These are phyloP conservation scores for Termitomyces sp. DNA, from an alignment of 768 basidiomycete species.

Conservation along the genomic window DNA sequence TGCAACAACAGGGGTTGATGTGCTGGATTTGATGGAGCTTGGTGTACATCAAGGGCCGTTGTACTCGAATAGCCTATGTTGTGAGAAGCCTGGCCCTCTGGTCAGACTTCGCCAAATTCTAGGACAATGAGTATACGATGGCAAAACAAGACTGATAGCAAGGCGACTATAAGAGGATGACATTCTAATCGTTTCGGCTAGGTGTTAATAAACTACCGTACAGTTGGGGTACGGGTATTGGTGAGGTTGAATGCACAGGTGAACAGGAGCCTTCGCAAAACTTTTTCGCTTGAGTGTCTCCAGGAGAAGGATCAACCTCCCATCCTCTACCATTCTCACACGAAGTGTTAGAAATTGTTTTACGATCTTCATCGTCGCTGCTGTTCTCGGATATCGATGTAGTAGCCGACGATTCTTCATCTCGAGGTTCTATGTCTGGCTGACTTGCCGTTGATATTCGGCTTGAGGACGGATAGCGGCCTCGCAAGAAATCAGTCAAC, in stretches of 20 bases:
- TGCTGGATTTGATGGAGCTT: constrained; percentile 8
- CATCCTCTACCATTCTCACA: constrained; percentile 2
- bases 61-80: not conserved
- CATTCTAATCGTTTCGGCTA: not conserved
- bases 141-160: not conserved
- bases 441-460: constrained; percentile 15
- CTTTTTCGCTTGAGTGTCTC: constrained; percentile 6
- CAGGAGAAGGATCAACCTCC: not conserved
- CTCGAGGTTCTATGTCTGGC: constrained; percentile 9
- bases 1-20: constrained; percentile 14
- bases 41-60: constrained; percentile 4
- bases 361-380: constrained; percentile 35
- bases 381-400: constrained; percentile 9
- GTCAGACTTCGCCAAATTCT: not conserved
- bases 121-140: not conserved
- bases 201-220: not conserved
- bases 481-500: constrained; percentile 57
- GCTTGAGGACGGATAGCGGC: constrained; percentile 49
- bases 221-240: constrained; percentile 1
- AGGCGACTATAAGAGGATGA: not conserved
- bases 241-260: constrained; percentile 1
- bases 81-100: not conserved
- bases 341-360: constrained; percentile 27
- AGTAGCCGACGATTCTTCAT: constrained; percentile 9
- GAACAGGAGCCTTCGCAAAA: constrained; percentile 3